Conservation (phyloP, 192 early-diverging fungal species). For the Dimargaris xerosporica region DNA sequence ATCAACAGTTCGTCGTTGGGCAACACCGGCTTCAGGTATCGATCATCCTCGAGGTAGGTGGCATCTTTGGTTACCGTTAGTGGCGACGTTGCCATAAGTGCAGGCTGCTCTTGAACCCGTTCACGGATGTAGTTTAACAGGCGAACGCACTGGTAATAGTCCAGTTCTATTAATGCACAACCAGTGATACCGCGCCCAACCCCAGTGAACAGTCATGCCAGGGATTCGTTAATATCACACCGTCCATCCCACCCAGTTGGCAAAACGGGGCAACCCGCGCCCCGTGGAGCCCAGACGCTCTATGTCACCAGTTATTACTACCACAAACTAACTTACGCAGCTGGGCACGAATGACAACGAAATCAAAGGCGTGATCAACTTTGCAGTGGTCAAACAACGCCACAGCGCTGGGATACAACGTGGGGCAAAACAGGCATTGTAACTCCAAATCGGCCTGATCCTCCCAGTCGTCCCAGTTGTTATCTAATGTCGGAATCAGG, state of each 20-base stretch:
- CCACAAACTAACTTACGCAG: slow-evolving; percentile 22
- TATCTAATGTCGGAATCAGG: slow-evolving; percentile 14
- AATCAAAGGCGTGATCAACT: slow-evolving; percentile 47
- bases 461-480: slow-evolving; percentile 61
- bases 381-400: slow-evolving; percentile 47
- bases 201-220: not conserved
- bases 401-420: slow-evolving; percentile 28
- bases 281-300: slow-evolving; percentile 20
- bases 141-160: slow-evolving; percentile 70
- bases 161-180: slow-evolving; percentile 27
- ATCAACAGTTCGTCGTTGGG: slow-evolving; percentile 53
- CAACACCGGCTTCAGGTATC: slow-evolving; percentile 44
- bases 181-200: not conserved
- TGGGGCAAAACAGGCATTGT: slow-evolving; percentile 58
- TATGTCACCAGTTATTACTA: slow-evolving; percentile 23
- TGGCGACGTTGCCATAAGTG: not conserved
- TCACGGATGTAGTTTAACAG: slow-evolving; percentile 26
- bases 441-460: slow-evolving; percentile 38
- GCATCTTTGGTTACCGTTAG: slow-evolving; percentile 33
- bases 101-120: slow-evolving; percentile 22
- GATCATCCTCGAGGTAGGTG: slow-evolving; percentile 45
- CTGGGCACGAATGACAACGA: slow-evolving; percentile 27
- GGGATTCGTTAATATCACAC: slow-evolving; percentile 11
- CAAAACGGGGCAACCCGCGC: slow-evolving; percentile 15
- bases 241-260: slow-evolving; percentile 12